Percentiles rank a stretch among this genome's conserved stretches.
Evolutionary conservation across 306 rosid genomes (phyloP).

Genomic region (Dalbergia oliveri): DNA sequence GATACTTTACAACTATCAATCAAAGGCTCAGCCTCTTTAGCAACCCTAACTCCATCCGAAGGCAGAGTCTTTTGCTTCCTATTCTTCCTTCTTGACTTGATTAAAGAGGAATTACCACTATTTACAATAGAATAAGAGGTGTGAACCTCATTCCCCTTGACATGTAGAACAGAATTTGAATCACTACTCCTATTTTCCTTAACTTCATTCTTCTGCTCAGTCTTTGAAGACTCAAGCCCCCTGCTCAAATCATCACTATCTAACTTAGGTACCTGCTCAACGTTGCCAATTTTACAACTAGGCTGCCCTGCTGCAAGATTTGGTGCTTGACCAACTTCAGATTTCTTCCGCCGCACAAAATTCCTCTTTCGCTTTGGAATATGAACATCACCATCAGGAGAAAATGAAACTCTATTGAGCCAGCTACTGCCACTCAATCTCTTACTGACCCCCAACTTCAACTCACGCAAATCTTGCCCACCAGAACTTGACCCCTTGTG

Average conservation of each 20-base stretch:
- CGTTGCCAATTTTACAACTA: conserved; percentile 50
- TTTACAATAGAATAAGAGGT: conserved; percentile 58
- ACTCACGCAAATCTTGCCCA: conserved; percentile 51
- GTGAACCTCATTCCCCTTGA: conserved; percentile 58
- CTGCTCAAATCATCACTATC: conserved; percentile 55
- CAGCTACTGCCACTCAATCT: conserved; percentile 58
- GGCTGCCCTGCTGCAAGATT: conserved; percentile 53
- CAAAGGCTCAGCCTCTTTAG: conserved; percentile 61
- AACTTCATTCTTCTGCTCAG: conserved; percentile 51
- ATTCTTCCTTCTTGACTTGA: conserved; percentile 60
- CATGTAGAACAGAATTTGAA: conserved; percentile 53
- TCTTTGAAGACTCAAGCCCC: conserved; percentile 50
- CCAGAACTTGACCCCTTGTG: conserved; percentile 53
- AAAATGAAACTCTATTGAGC: conserved; percentile 56
- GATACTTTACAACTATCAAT: conserved; percentile 52
- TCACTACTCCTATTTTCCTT: conserved; percentile 59
- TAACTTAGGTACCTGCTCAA: conserved; percentile 56
- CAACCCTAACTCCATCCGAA: conserved; percentile 49
- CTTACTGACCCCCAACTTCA: conserved; percentile 56
- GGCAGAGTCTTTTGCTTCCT: conserved; percentile 58
- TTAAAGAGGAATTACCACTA: conserved; percentile 59
- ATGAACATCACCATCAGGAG: conserved; percentile 56
- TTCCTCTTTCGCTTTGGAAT: conserved; percentile 92
- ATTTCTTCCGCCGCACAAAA: conserved; percentile 76
- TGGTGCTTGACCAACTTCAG: conserved; percentile 48